Evolutionary conservation across 768 basidiomycete species (phyloP).

Genomic region (Leccinellum rugosiceps): DNA sequence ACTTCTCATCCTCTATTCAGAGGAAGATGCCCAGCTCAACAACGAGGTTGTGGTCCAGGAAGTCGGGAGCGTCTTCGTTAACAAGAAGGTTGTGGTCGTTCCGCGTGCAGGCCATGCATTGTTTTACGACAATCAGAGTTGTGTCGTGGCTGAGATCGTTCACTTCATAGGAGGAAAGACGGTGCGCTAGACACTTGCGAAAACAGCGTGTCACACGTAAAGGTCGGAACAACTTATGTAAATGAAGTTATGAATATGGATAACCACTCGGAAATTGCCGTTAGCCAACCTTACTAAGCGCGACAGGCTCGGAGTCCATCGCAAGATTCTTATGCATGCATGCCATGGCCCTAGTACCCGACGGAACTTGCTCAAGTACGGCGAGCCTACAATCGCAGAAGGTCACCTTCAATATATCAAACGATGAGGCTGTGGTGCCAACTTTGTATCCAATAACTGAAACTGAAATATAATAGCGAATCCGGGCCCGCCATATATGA

Average conservation of each 20-base stretch:
- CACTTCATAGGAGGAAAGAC: not conserved
- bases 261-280: not conserved
- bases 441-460: too few relatives aligned
- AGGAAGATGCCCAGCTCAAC: conserved; percentile 2
- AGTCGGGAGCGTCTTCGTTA: not conserved
- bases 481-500: not conserved
- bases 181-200: not conserved
- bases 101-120: not conserved
- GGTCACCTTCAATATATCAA: not conserved
- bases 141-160: conserved; percentile 4
- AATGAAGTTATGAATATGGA: not conserved
- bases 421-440: not conserved
- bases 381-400: too few relatives aligned
- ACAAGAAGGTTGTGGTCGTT: not conserved
- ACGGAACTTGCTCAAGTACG: too few relatives aligned
- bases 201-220: too few relatives aligned
- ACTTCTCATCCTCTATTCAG: not conserved
- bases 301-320: too few relatives aligned
- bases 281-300: too few relatives aligned
- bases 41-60: not conserved
- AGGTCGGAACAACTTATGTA: not conserved
- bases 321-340: too few relatives aligned
- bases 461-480: not conserved
- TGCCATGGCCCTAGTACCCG: too few relatives aligned
- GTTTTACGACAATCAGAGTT: not conserved